These are phyloP conservation scores for Abrus precatorius DNA, from an alignment of 306 rosid species.

Conservation along the genomic window DNA sequence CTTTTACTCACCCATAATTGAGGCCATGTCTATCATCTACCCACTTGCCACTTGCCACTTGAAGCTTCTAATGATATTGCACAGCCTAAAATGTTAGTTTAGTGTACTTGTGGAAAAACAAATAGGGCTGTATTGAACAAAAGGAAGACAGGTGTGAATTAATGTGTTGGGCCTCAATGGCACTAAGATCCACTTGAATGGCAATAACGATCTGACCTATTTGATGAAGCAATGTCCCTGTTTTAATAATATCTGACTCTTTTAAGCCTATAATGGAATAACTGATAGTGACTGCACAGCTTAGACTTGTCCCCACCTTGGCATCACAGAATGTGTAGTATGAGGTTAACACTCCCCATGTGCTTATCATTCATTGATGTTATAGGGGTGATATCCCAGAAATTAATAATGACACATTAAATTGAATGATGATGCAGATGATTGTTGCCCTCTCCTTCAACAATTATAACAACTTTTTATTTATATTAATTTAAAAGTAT, in stretches of 20 bases:
- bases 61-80: conserved; percentile 52
- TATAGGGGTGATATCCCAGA: conserved; percentile 44
- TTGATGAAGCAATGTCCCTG: conserved; percentile 49
- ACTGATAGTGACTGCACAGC: conserved; percentile 65
- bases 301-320: conserved; percentile 63
- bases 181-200: conserved; percentile 59
- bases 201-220: conserved; percentile 47
- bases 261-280: conserved; percentile 57
- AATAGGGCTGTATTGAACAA: conserved; percentile 54
- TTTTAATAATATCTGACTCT: conserved; percentile 53
- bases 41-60: conserved; percentile 47
- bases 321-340: conserved; percentile 53
- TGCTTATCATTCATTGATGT: conserved; percentile 59
- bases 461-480: too few species aligned
- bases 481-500: too few species aligned
- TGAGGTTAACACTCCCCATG: conserved; percentile 60
- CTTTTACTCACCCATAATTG: conserved; percentile 44
- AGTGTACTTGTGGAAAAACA: conserved; percentile 53
- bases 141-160: conserved; percentile 43
- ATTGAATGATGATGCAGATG: conserved; percentile 26
- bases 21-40: conserved; percentile 40
- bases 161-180: conserved; percentile 61
- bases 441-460: conserved; percentile 24
- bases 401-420: conserved; percentile 37
- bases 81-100: conserved; percentile 42